Evolutionary conservation across 2,329 filamentous ascomycete species (phyloP).

Genomic region (Monascus ruber): DNA sequence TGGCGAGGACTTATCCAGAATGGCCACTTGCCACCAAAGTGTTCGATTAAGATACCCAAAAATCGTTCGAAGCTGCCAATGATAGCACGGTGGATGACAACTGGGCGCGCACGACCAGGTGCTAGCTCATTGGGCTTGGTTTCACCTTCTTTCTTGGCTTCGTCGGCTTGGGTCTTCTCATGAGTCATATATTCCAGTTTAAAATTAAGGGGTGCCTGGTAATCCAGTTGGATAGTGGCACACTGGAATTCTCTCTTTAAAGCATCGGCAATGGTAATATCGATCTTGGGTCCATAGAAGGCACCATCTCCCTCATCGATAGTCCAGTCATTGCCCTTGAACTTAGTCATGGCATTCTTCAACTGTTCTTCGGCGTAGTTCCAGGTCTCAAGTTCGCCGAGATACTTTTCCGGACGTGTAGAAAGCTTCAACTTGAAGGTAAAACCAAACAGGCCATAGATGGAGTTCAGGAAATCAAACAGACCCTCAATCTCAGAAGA

Average conservation of each 20-base stretch:
- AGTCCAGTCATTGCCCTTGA: constrained; percentile 67
- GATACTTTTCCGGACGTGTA: constrained; percentile 77
- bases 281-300: constrained; percentile 98
- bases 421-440: constrained; percentile 92
- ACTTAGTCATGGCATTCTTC: constrained; percentile 66
- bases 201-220: constrained; percentile 76
- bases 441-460: constrained; percentile 77
- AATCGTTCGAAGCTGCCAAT: constrained; percentile 42
- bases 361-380: constrained; percentile 75
- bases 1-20: constrained; percentile 43
- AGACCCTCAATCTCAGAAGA: constrained; percentile 64
- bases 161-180: constrained; percentile 36
- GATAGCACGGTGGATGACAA: constrained; percentile 42
- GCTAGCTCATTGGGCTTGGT: constrained; percentile 24
- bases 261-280: constrained; percentile 86
- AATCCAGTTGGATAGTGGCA: constrained; percentile 89
- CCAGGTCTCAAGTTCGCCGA: constrained; percentile 82
- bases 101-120: constrained; percentile 36
- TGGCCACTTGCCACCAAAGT: constrained; percentile 42
- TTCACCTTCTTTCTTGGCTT: constrained; percentile 30
- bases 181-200: constrained; percentile 75
- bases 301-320: constrained; percentile 91
- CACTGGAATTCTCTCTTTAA: constrained; percentile 77
- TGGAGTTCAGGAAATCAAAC: constrained; percentile 73
- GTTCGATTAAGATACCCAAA: constrained; percentile 40